These are phyloP conservation scores for Microglena sp. DNA, from an alignment of 139 green algal genomes.

Conservation along the genomic window DNA sequence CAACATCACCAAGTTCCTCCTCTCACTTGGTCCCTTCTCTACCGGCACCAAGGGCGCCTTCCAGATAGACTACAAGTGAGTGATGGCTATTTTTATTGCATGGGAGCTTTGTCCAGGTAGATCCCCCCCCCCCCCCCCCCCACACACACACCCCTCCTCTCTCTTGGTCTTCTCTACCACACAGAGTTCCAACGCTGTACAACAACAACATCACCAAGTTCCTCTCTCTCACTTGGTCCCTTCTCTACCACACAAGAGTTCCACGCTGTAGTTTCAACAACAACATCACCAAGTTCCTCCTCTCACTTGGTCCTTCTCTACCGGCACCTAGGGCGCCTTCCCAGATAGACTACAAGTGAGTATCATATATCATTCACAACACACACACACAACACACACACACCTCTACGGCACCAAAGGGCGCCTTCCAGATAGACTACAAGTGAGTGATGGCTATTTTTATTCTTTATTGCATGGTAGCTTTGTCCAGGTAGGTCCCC, in stretches of 20 bases:
- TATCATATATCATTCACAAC: too few relatives aligned
- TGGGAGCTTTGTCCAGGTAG: too few relatives aligned
- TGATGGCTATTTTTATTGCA: too few relatives aligned
- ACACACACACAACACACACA: too few relatives aligned
- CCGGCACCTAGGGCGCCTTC: conserved; percentile 53
- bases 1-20: conserved; percentile 84
- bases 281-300: conserved; percentile 84
- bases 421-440: conserved; percentile 64
- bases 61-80: conserved; percentile 61
- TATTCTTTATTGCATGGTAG: too few relatives aligned
- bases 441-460: too few relatives aligned
- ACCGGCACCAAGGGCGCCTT: conserved; percentile 57
- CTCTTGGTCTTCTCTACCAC: too few relatives aligned
- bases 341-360: conserved; percentile 63
- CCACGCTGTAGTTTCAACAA: conserved; percentile 74
- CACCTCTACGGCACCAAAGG: conserved; percentile 56
- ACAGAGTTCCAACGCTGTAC: conserved; percentile 64
- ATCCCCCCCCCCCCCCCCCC: too few relatives aligned
- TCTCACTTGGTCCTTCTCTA: conserved; percentile 68
- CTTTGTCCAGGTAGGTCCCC: too few relatives aligned
- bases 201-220: conserved; percentile 85
- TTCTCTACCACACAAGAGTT: conserved; percentile 55
- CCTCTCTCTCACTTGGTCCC: conserved; percentile 67
- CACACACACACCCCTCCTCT: too few relatives aligned
- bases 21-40: conserved; percentile 69